phyloP scores from a whole-genome alignment of 2,329 filamentous ascomycete genomes.

The Pseudohalonectria lignicola region DNA sequence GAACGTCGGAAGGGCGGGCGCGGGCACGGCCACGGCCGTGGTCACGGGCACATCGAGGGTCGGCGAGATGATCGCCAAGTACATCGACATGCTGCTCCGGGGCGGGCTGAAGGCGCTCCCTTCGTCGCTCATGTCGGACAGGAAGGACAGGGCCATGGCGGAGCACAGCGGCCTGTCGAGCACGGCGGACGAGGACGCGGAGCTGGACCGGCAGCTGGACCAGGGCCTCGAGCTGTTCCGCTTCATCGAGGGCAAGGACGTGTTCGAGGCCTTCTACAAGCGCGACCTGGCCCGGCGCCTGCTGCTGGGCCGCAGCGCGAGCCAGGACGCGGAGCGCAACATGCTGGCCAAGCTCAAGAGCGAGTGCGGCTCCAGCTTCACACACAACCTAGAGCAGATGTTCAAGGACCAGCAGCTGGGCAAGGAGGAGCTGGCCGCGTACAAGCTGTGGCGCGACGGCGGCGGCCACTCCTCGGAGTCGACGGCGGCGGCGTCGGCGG shows the following conservation, averaged over 20 bases:
- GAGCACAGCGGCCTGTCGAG: conserved; percentile 53
- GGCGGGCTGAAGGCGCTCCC: conserved; percentile 80
- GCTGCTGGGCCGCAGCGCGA: conserved; percentile 85
- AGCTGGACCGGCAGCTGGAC: conserved; percentile 85
- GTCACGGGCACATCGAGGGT: conserved; percentile 83
- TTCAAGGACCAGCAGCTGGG: conserved; percentile 96
- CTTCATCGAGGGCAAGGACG: conserved; percentile 93
- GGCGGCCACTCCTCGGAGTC: conserved; percentile 14
- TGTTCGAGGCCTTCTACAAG: conserved; percentile 99
- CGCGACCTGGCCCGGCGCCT: conserved; percentile 85
- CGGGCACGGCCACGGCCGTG: conserved; percentile 52
- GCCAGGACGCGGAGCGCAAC: conserved; percentile 86
- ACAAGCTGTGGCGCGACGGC: conserved; percentile 56
- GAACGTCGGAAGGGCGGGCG: conserved; percentile 33
- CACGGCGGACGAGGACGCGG: conserved; percentile 78
- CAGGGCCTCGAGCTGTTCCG: conserved; percentile 90
- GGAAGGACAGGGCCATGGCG: conserved; percentile 42
- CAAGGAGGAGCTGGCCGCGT: conserved; percentile 85
- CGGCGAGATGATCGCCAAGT: conserved; percentile 97
- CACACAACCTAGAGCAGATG: conserved; percentile 97
- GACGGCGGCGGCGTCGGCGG: not conserved
- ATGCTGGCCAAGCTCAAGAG: conserved; percentile 88
- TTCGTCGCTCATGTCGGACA: conserved; percentile 52
- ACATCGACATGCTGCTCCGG: conserved; percentile 80
- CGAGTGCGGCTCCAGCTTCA: conserved; percentile 90